A percentile compares a stretch with the other conserved stretches of the same genome.
These are phyloP conservation scores for Wickerhamiella infanticola DNA, from an alignment of 1,139 yeast species.

Conservation along the genomic window DNA sequence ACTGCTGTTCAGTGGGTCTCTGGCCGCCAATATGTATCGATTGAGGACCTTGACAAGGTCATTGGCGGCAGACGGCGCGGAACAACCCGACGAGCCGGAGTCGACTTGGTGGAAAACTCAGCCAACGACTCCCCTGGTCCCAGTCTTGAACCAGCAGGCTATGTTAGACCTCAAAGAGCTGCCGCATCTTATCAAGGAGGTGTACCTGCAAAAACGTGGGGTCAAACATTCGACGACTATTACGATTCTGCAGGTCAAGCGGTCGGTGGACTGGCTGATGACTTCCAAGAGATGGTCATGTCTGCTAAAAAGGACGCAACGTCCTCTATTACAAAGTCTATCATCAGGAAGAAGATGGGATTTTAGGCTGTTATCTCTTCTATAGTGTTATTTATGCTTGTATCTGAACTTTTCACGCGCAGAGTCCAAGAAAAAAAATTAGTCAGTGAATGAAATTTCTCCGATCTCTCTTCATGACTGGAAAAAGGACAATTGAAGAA, in stretches of 20 bases:
- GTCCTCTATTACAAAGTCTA: slow-evolving; percentile 9
- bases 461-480: not conserved
- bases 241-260: slow-evolving; percentile 16
- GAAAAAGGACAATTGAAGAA: slow-evolving; percentile 1
- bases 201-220: slow-evolving; percentile 13
- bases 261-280: slow-evolving; percentile 16
- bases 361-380: slow-evolving; percentile 3
- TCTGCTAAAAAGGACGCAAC: slow-evolving; percentile 16
- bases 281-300: slow-evolving; percentile 12
- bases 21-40: slow-evolving; percentile 47
- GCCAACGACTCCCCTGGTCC: slow-evolving; percentile 3
- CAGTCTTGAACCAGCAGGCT: not conserved
- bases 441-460: not conserved
- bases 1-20: slow-evolving; percentile 79
- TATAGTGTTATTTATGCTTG: no score
- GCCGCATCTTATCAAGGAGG: slow-evolving; percentile 6
- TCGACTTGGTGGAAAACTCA: slow-evolving; percentile 4
- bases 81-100: slow-evolving; percentile 16
- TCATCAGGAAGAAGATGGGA: slow-evolving; percentile 12
- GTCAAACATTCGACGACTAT: slow-evolving; percentile 15
- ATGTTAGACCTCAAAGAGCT: slow-evolving; percentile 4
- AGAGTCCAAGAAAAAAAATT: no score
- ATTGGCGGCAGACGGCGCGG: slow-evolving; percentile 29
- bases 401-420: no score
- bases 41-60: slow-evolving; percentile 36